Conservation (phyloP, 768 basidiomycete species). For the Cantharellus anzutake region DNA sequence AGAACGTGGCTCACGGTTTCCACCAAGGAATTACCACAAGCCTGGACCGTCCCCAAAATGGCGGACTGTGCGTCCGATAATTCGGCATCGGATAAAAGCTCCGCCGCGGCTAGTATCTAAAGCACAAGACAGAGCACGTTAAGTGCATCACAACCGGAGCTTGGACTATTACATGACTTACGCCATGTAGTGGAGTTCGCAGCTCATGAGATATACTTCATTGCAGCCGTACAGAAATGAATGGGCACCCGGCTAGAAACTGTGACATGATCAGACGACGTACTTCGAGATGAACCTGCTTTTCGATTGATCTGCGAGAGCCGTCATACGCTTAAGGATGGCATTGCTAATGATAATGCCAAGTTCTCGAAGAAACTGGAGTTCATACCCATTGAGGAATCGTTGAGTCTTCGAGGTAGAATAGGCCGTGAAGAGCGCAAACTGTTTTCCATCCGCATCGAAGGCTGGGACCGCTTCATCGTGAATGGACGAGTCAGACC, state of each 20-base stretch:
- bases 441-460: conserved; percentile 82
- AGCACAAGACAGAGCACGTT: neutral
- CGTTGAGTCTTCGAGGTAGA: conserved; percentile 60
- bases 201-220: conserved; percentile 6
- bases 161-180: conserved; percentile 14
- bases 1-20: conserved; percentile 95
- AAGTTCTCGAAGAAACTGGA: conserved; percentile 83
- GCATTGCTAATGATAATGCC: conserved; percentile 88
- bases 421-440: conserved; percentile 79
- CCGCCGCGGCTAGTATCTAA: conserved; percentile 78
- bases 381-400: conserved; percentile 72
- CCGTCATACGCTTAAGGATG: conserved; percentile 81
- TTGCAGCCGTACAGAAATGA: neutral
- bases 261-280: conserved; percentile 44
- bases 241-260: neutral
- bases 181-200: conserved; percentile 73
- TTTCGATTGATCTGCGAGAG: conserved; percentile 87
- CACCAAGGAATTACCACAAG: conserved; percentile 85
- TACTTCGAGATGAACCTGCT: conserved; percentile 78
- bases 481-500: neutral
- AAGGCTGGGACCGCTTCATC: conserved; percentile 69
- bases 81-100: conserved; percentile 70
- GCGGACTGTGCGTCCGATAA: conserved; percentile 66
- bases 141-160: conserved; percentile 3
- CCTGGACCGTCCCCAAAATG: conserved; percentile 83